A percentile compares a stretch with the other conserved stretches of the same genome.
phyloP scores from a whole-genome alignment of 257 asterid species.

The Galeopsis tetrahit region DNA sequence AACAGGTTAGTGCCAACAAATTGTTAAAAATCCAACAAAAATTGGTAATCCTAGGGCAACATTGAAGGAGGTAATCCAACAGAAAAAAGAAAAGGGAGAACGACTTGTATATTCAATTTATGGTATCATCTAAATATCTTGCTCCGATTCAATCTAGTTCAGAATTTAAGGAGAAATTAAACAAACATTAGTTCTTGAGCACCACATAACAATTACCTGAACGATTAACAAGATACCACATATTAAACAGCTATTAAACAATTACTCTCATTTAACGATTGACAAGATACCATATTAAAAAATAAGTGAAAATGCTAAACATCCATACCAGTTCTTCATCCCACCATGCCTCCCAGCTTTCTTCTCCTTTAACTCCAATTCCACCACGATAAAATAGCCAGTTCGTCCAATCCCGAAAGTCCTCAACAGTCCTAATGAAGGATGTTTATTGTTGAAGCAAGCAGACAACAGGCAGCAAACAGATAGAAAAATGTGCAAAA shows the following conservation, averaged over 20 bases:
- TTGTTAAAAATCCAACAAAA: not conserved
- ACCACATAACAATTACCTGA: not conserved
- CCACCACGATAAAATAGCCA: conserved; percentile 99
- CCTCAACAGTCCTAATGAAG: conserved; percentile 86
- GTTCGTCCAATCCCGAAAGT: conserved; percentile 97
- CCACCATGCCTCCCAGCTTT: conserved; percentile 99
- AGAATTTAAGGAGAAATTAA: no score
- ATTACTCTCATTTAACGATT: conserved; percentile 5
- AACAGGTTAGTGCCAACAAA: conserved; percentile 19
- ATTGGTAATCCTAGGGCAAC: not conserved
- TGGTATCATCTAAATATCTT: not conserved
- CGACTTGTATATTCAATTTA: conserved; percentile 1
- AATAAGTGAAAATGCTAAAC: conserved; percentile 28
- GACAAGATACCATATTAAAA: conserved; percentile 27
- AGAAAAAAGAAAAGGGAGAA: no score
- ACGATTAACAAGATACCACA: conserved; percentile 19
- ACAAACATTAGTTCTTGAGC: no score
- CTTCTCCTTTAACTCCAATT: conserved; percentile 97
- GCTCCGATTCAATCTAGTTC: not conserved
- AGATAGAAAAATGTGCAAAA: conserved; percentile 10
- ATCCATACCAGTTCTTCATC: conserved; percentile 92
- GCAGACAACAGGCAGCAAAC: conserved; percentile 22
- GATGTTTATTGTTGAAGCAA: conserved; percentile 35
- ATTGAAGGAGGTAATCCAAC: not conserved
- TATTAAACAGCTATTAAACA: not conserved